Conservation (phyloP, 352 stramenopile genomes). For the Phytophthora idaei region DNA sequence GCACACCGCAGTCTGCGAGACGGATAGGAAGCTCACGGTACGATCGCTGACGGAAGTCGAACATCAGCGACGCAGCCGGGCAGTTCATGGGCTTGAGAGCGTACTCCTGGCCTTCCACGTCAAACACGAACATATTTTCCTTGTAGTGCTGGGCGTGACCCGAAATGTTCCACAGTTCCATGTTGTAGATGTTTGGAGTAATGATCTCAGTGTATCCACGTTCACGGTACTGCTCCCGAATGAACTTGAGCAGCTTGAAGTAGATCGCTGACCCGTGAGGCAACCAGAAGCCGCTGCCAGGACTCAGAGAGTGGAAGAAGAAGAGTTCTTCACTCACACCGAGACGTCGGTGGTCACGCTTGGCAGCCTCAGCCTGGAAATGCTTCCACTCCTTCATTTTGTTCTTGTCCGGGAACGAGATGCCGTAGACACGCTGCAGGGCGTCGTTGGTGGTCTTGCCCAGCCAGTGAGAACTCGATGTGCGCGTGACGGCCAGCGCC, state of each 20-base stretch:
- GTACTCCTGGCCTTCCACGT: constrained; percentile 95
- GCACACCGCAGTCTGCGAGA: constrained; percentile 97
- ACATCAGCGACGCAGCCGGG: constrained; percentile 98
- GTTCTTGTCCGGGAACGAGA: constrained; percentile 98
- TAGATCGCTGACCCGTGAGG: constrained; percentile 96
- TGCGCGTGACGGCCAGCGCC: constrained; percentile 94
- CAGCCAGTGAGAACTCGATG: constrained; percentile 97
- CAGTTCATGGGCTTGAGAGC: constrained; percentile 99
- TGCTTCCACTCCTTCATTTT: constrained; percentile 98
- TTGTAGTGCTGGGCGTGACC: constrained; percentile 98
- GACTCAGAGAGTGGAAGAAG: constrained; percentile 93
- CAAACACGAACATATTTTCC: constrained; percentile 99
- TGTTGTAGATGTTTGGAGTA: constrained; percentile 98
- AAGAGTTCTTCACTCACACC: constrained; percentile 96
- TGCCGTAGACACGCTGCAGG: constrained; percentile 97
- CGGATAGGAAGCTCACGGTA: constrained; percentile 98
- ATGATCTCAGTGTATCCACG: constrained; percentile 93
- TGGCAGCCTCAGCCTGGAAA: constrained; percentile 95
- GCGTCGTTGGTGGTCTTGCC: constrained; percentile 97
- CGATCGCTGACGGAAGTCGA: constrained; percentile 91
- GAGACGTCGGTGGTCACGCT: constrained; percentile 96
- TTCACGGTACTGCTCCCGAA: constrained; percentile 85
- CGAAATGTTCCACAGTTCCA: constrained; percentile 97
- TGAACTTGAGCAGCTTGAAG: constrained; percentile 98
- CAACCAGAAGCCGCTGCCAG: constrained; percentile 96